Evolutionary conservation across 768 basidiomycete genomes (phyloP), one percentile per base, ranked within the genome.

Genomic region (Lactarius evosmus): DNA sequence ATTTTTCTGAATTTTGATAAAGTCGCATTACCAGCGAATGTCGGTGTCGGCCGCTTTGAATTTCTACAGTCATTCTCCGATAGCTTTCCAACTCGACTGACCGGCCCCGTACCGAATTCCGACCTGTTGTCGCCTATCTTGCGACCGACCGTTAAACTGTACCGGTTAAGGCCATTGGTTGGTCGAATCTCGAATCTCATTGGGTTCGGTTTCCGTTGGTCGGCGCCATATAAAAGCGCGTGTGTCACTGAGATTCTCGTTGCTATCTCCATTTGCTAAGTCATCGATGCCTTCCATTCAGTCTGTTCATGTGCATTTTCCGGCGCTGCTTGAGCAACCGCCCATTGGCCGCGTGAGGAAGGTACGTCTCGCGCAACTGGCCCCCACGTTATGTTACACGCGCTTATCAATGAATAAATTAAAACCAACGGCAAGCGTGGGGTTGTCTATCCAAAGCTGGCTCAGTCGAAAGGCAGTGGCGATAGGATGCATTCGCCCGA

Each of bases 361-460:
- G 72, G 75, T 77, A 66, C 16, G 69, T 61, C 58, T 52, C 52
- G 58, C 32, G 14, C 19, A 2, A 12, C 16, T 55, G 25, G 56
- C 64, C 58, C 58, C 58, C 52, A 30, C 40, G 34, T 19, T 38
- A 17, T 52, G 19, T 59, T 64, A 60, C 58, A 59, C 19, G 46
- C 58, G 41, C 58, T 60, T 60, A 64, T 64, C 52, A 40, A 55
- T 25, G n/a, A 58, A 46, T 54, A 64, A 58, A 57, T 58, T 2
- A 49, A 25, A 25, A 46, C 25, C 44, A 22, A 7, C 40, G 33
- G 32, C 50, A 62, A 74, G 74, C 60, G 63, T 56, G 73, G 69
- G 60, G 56, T 75, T 14, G 69, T 72, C 25, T 80, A 79, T 61
- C 80, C 79, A 32, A 75, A 70, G 60, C 76, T 80, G 58, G 78